A percentile compares a stretch with the other conserved stretches of the same genome.
phyloP scores from a whole-genome alignment of 2,329 filamentous ascomycete genomes.

The Talaromyces atroroseus region DNA sequence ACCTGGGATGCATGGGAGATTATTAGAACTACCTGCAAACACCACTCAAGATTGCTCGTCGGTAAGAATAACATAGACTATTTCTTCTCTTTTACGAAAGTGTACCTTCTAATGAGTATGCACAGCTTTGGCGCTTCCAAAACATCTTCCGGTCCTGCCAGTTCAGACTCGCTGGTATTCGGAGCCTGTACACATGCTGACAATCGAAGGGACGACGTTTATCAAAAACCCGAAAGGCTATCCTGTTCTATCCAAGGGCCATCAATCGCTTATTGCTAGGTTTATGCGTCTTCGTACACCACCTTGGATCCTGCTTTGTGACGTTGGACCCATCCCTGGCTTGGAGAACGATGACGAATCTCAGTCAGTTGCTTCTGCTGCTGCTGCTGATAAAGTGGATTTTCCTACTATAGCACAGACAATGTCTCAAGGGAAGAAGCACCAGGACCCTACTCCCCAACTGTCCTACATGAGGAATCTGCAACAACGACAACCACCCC shows the following conservation, averaged over 20 bases:
- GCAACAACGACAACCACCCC: slow-evolving; percentile 70
- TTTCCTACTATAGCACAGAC: slow-evolving; percentile 71
- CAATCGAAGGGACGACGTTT: slow-evolving; percentile 50
- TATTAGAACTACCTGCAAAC: slow-evolving; percentile 78
- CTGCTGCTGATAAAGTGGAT: slow-evolving; percentile 26
- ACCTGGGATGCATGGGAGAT: slow-evolving; percentile 93
- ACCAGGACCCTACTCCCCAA: slow-evolving; percentile 57
- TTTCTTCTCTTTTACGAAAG: background rate
- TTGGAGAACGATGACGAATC: slow-evolving; percentile 25
- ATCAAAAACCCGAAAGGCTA: slow-evolving; percentile 55
- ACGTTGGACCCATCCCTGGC: slow-evolving; percentile 52
- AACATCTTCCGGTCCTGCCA: slow-evolving; percentile 50
- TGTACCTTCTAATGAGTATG: background rate
- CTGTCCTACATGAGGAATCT: slow-evolving; percentile 79
- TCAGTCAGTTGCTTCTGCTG: slow-evolving; percentile 16
- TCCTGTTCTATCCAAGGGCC: slow-evolving; percentile 53
- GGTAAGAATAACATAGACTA: slow-evolving; percentile 54
- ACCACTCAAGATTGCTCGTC: slow-evolving; percentile 72
- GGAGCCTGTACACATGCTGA: slow-evolving; percentile 55
- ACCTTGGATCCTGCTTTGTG: slow-evolving; percentile 57
- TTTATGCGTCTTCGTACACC: slow-evolving; percentile 53
- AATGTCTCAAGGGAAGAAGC: slow-evolving; percentile 43
- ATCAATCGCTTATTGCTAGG: slow-evolving; percentile 53
- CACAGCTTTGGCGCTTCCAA: slow-evolving; percentile 54
- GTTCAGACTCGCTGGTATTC: slow-evolving; percentile 60